Evolutionary conservation across 208 protist genomes (phyloP).

Genomic region (Pavlovales sp.): DNA sequence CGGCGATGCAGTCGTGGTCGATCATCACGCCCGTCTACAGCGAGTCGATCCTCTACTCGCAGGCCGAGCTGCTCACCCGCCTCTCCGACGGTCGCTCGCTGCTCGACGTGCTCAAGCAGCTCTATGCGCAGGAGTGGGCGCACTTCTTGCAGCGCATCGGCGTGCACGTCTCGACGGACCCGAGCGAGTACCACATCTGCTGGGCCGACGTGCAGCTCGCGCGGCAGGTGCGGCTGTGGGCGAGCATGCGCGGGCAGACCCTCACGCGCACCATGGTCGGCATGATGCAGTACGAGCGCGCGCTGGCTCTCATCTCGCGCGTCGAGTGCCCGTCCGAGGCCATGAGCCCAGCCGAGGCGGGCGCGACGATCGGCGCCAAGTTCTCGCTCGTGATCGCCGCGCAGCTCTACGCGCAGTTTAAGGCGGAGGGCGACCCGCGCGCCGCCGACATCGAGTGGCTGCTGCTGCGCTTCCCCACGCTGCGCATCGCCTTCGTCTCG

Average conservation of each 20-base stretch:
- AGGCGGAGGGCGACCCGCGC: conserved; percentile 29
- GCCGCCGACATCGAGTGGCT: conserved; percentile 46
- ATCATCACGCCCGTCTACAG: conserved; percentile 53
- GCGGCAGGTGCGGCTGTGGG: conserved; percentile 47
- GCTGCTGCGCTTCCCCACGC: conserved; percentile 28
- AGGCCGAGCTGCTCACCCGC: not conserved
- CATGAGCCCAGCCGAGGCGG: not conserved
- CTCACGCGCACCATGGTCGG: conserved; percentile 47
- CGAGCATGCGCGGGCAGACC: conserved; percentile 47
- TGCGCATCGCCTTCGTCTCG: conserved; percentile 53
- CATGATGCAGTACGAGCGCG: conserved; percentile 51
- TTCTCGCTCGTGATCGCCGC: conserved; percentile 46
- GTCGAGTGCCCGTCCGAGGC: not conserved
- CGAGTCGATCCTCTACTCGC: conserved; percentile 52
- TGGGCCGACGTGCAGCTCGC: not conserved
- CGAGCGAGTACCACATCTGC: not conserved
- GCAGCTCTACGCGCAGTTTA: conserved; percentile 45
- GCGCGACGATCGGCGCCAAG: conserved; percentile 24
- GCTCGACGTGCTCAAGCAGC: not conserved
- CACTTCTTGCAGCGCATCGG: not conserved
- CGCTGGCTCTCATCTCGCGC: not conserved
- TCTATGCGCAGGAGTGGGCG: not conserved
- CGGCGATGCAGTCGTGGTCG: conserved; percentile 37
- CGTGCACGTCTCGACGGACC: not conserved
- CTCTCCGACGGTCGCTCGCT: not conserved